Percentiles rank a stretch among this genome's conserved stretches.
phyloP scores from a whole-genome alignment of 805 yeast genomes.

The Kockiozyma suomiensis region DNA sequence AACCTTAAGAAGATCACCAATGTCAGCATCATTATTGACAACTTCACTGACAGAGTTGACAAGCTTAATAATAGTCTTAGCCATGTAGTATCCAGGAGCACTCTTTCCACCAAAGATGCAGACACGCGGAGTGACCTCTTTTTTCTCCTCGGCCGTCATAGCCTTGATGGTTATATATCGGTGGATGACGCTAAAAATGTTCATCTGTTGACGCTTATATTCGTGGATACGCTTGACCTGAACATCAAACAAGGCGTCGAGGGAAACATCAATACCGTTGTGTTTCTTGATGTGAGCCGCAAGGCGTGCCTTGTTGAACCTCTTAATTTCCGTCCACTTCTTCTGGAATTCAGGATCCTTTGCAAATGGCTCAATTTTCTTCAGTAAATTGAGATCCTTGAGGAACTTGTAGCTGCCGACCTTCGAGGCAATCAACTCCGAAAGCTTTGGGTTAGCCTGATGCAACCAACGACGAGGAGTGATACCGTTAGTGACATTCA shows the following conservation, averaged over 20 bases:
- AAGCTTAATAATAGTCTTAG: conserved; percentile 84
- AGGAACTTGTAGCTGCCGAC: conserved; percentile 71
- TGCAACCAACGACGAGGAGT: conserved; percentile 96
- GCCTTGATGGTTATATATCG: conserved; percentile 77
- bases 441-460: conserved; percentile 85
- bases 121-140: conserved; percentile 70
- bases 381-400: conserved; percentile 66
- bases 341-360: conserved; percentile 69
- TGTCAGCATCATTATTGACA: conserved; percentile 73
- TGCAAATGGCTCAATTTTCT: conserved; percentile 64
- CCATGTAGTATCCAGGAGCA: conserved; percentile 98
- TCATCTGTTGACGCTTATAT: conserved; percentile 92
- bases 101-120: conserved; percentile 90
- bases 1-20: conserved; percentile 77
- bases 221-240: conserved; percentile 96
- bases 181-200: conserved; percentile 84
- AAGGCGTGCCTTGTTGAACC: conserved; percentile 65
- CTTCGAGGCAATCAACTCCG: conserved; percentile 70
- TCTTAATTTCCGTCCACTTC: conserved; percentile 72
- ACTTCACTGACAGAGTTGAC: conserved; percentile 80
- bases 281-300: conserved; percentile 66
- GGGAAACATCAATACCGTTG: conserved; percentile 69
- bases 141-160: conserved; percentile 62
- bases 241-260: conserved; percentile 77
- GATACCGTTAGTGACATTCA: conserved; percentile 91